phyloP scores from a whole-genome alignment of 768 basidiomycete species.

The Kwoniella sp. region DNA sequence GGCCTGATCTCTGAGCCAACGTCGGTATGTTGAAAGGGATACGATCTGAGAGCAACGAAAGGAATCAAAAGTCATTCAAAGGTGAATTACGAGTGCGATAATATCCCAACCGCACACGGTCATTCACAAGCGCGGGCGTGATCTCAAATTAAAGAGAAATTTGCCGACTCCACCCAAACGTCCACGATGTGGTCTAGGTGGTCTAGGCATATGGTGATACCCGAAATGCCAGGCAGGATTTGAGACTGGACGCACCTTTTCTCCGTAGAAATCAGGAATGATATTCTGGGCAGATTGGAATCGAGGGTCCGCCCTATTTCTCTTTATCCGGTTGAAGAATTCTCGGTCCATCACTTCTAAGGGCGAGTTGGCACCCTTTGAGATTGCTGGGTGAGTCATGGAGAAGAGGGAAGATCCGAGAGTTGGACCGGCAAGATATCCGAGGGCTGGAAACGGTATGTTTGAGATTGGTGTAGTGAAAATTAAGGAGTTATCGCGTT shows the following conservation, averaged over 20 bases:
- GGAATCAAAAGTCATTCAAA: no score
- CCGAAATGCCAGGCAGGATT: no score
- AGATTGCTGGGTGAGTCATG: slow-evolving; percentile 41
- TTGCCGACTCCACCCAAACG: no score
- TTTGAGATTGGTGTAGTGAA: no score
- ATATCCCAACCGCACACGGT: no score
- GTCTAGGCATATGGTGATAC: no score
- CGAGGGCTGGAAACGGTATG: slow-evolving; percentile 38
- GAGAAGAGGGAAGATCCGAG: slow-evolving; percentile 53
- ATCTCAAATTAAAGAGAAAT: no score
- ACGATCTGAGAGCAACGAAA: slow-evolving; percentile 44
- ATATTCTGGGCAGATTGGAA: slow-evolving; percentile 55
- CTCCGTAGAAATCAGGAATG: slow-evolving; percentile 56
- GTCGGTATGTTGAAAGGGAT: slow-evolving; percentile 50
- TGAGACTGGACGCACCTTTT: slow-evolving; percentile 47
- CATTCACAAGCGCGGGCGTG: no score
- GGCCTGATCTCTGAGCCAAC: slow-evolving; percentile 57
- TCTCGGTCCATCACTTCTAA: slow-evolving; percentile 49
- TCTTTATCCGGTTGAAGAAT: slow-evolving; percentile 50
- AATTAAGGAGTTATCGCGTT: no score
- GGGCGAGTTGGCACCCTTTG: slow-evolving; percentile 36
- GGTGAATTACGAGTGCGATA: no score
- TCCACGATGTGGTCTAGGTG: no score
- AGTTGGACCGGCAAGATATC: slow-evolving; percentile 54
- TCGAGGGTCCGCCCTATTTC: slow-evolving; percentile 54